Evolutionary conservation across 139 green algal genomes (phyloP), one percentile per base, ranked within the genome.

Genomic region (Chlorella vulgaris): DNA sequence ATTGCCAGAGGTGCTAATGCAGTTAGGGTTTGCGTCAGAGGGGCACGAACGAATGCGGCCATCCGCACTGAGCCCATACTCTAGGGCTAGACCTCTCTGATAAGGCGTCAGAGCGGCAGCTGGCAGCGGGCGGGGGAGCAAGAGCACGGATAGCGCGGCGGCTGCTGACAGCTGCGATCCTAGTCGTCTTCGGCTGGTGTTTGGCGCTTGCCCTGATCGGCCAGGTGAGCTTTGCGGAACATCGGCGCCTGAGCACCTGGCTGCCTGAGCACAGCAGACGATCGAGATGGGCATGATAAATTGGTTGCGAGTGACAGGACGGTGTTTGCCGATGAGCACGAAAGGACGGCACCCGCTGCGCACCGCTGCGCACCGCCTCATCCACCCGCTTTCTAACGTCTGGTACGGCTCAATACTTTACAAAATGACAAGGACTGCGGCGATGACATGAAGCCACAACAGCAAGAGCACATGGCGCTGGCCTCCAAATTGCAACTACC

Each of bases 1-100:
- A n/a, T n/a, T n/a, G n/a, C n/a, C n/a, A n/a, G 86, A 80, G 10
- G 91, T 93, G 51, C 75, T 87, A 0, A 94, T 70, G 43, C 91
- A 95, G 79, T 95, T 95, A 7, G 88, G 88, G 62, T 95, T 93
- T 6, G 89, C 70, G 42, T 70, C 80, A 7, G 63, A 78, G 1
- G 76, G 70, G 40, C 86, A 90, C 42, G 61, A 36, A 3, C 70
- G 70, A n/a, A 87, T 85, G 13, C 61, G 55, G 1, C 55, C 58
- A 4, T 82, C 69, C 2, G 50, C 8, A 0, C 50, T 65, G 29
- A 83, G 47, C 18, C 83, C 82, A 55, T 86, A 86, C 50, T 81
- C 35, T 26, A 78, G 61, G 13, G n/a, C 39, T n/a, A 76, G 31
- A 24, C 82, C 82, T 36, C 33, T 40, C 42, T 74, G 36, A 38